Base-by-base conservation (phyloP, 2,329 filamentous ascomycete species). In the Seiridium unicorne region DNA sequence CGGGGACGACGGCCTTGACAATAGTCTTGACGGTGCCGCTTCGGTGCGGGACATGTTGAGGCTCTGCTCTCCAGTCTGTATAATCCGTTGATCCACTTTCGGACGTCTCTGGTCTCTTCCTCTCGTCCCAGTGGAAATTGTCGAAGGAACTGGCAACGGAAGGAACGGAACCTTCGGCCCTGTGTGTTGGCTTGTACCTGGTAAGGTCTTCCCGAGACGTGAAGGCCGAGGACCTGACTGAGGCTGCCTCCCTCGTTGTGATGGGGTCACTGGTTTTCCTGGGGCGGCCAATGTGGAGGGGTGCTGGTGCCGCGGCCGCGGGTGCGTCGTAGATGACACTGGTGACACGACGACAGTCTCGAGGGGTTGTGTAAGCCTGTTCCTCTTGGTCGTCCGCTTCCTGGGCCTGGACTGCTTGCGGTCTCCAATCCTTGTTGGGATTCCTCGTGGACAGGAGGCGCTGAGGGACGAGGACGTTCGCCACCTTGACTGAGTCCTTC, bases 11-110 rank as follows among this genome's bases (percentile, higher is more conserved):
- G n/a, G 51, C 53, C 13, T 49, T 40, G 26, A 57, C 60, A 10
- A 62, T 57, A 31, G 47, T 62, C 31, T 46, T 51, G 9, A 62
- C 51, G 9, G 60, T 62, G n/a, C 51, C 51, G n/a, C 48, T 55
- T n/a, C 58, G 58, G 40, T 60, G 58, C 6, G 58, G 58, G 8
- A 56, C 51, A 38, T 55, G 51, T 35, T 55, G 18, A 36, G 38
- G 51, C 13, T 55, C 51, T 31, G 18, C 18, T 26, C 18, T 26
- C 18, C 18, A 26, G 18, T 31, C 51, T 13, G 36, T 18, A 18
- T 44, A 55, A 13, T 55, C 38, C 26, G 53, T 31, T n/a, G 51
- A 40, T 10, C 18, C 38, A 31, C 35, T 55, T 18, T 18, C 42
- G 3, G 55, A 9, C 7, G 35, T 48, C 10, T 18, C 13, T 40